Percentiles rank a stretch among this genome's conserved stretches.
These are phyloP conservation scores for Gossypioides kirkii DNA, from an alignment of 345 rosid genomes.

Conservation along the genomic window DNA sequence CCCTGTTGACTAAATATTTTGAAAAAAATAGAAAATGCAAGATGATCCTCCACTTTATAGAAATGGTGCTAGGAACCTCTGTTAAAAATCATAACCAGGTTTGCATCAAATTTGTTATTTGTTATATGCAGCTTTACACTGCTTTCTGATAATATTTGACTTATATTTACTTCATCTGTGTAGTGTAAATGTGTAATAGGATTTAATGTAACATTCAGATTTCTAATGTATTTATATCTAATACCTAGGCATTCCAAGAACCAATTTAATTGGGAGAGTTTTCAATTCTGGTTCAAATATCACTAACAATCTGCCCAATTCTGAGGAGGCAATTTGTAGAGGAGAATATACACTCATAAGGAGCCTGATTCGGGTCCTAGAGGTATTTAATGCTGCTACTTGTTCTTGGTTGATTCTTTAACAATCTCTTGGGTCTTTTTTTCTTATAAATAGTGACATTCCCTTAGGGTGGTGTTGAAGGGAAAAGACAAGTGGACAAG, in stretches of 20 bases:
- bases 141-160: not conserved
- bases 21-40: not conserved
- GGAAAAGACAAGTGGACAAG: conserved; percentile 92
- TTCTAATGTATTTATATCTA: conserved; percentile 1
- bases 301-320: conserved; percentile 63
- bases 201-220: not conserved
- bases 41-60: not conserved
- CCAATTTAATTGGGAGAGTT: conserved; percentile 80
- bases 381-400: conserved; percentile 43
- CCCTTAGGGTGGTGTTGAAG: conserved; percentile 93
- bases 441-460: conserved; percentile 22
- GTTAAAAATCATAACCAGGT: not conserved
- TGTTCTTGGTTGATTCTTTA: conserved; percentile 19
- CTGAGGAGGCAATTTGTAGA: conserved; percentile 89
- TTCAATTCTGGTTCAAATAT: conserved; percentile 51
- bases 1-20: not conserved
- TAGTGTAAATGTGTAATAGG: not conserved
- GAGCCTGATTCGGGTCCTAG: conserved; percentile 90
- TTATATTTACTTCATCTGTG: not conserved
- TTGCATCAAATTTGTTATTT: not conserved
- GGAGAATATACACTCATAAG: conserved; percentile 92
- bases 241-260: conserved; percentile 67
- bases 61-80: not conserved
- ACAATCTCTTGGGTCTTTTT: conserved; percentile 22
- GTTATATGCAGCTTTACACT: not conserved